phyloP scores from a whole-genome alignment of 768 basidiomycete species.

The Boletus fagicola region DNA sequence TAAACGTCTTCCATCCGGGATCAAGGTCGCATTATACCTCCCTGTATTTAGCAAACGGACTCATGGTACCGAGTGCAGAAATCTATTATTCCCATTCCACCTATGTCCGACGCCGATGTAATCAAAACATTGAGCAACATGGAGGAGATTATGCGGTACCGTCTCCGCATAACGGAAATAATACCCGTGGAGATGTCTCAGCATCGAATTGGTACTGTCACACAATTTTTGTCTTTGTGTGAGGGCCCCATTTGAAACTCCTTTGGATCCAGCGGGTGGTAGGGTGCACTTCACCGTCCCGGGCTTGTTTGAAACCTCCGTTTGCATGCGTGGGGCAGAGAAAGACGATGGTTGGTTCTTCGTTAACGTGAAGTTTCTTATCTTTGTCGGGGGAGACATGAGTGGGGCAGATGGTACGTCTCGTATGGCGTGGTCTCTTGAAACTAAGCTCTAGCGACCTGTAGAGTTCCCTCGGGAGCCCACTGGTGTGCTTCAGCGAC shows the following conservation, averaged over 20 bases:
- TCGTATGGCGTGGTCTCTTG: background rate
- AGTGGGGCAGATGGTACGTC: slow-evolving; percentile 65
- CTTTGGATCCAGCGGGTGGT: slow-evolving; percentile 56
- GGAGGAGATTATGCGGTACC: slow-evolving; percentile 75
- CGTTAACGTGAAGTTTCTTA: slow-evolving; percentile 70
- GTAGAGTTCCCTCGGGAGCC: slow-evolving; percentile 75
- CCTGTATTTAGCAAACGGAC: slow-evolving; percentile 16
- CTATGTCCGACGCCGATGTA: slow-evolving; percentile 66
- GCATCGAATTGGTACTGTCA: slow-evolving; percentile 58
- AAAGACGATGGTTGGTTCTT: slow-evolving; percentile 83
- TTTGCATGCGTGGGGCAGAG: slow-evolving; percentile 71
- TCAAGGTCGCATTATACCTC: slow-evolving; percentile 55
- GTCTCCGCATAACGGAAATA: slow-evolving; percentile 75
- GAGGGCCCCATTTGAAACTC: slow-evolving; percentile 15
- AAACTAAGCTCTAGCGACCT: background rate
- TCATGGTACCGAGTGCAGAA: slow-evolving; percentile 48
- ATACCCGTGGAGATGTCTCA: slow-evolving; percentile 79
- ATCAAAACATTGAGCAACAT: slow-evolving; percentile 64
- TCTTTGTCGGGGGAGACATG: slow-evolving; percentile 70
- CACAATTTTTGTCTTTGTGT: slow-evolving; percentile 15
- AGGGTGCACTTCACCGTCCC: slow-evolving; percentile 74
- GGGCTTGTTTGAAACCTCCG: slow-evolving; percentile 68
- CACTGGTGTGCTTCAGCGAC: slow-evolving; percentile 56
- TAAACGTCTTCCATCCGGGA: slow-evolving; percentile 70
- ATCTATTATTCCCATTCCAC: slow-evolving; percentile 60